Conservation (phyloP, 306 rosid species). For the Nissolia schottii region DNA sequence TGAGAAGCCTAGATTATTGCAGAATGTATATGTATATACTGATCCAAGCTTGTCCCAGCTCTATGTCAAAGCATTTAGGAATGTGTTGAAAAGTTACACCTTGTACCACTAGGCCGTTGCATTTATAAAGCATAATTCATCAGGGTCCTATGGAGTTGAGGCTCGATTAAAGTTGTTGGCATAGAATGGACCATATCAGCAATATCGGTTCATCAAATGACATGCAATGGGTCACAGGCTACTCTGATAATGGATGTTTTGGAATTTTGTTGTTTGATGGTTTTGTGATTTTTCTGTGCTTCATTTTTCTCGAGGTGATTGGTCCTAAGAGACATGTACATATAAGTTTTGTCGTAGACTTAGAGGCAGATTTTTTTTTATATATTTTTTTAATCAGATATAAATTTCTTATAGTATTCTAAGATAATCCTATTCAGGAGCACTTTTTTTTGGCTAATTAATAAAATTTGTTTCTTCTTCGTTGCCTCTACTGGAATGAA, state of each 20-base stretch:
- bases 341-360: not conserved
- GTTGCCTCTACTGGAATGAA: not conserved
- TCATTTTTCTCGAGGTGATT: not conserved
- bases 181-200: not conserved
- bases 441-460: not conserved
- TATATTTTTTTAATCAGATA: not conserved
- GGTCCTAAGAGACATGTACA: not conserved
- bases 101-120: slow-evolving; percentile 6
- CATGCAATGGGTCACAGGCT: not conserved
- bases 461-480: not conserved
- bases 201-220: not conserved
- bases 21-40: slow-evolving; percentile 26
- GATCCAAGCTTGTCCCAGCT: slow-evolving; percentile 10
- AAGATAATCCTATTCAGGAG: not conserved
- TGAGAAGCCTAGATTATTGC: slow-evolving; percentile 37
- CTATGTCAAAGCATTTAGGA: slow-evolving; percentile 4
- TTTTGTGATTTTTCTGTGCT: slow-evolving; percentile 24
- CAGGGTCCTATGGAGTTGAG: slow-evolving; percentile 3
- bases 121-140: slow-evolving; percentile 3
- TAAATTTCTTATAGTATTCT: not conserved
- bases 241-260: slow-evolving; percentile 5
- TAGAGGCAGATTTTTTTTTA: not conserved
- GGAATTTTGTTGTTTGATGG: not conserved
- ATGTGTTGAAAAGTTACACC: not conserved
- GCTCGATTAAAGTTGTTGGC: not conserved